These are phyloP conservation scores for Dactylellina parvicollis DNA, from an alignment of 2,329 filamentous ascomycete genomes.

Conservation along the genomic window DNA sequence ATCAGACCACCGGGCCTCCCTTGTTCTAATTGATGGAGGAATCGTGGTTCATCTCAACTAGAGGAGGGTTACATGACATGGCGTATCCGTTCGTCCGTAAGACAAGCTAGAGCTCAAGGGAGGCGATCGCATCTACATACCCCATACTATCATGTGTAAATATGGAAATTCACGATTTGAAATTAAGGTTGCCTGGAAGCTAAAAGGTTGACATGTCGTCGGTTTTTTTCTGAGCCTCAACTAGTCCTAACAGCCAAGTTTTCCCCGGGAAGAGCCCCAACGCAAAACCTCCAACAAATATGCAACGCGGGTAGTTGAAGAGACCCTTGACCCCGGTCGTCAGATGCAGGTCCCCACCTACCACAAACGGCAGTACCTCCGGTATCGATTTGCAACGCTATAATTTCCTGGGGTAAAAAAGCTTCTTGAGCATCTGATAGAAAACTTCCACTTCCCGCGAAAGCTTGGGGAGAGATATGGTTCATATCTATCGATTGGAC, in stretches of 20 bases:
- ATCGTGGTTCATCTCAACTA: conserved; percentile 12
- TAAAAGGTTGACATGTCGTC: no score
- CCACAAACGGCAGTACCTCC: conserved; percentile 49
- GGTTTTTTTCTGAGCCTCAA: no score
- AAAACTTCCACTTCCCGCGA: conserved; percentile 9
- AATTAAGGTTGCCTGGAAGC: not conserved
- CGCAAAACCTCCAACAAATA: no score
- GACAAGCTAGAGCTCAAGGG: conserved; percentile 3
- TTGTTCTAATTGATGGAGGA: not conserved
- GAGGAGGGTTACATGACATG: not conserved
- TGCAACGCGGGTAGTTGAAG: conserved; percentile 41
- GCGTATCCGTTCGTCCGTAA: conserved; percentile 48
- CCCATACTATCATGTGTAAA: conserved; percentile 28
- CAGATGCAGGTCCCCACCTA: conserved; percentile 45
- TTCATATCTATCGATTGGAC: conserved; percentile 4
- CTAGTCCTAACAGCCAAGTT: no score
- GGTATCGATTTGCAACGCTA: conserved; percentile 35
- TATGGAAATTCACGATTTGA: not conserved
- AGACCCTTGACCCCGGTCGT: conserved; percentile 16
- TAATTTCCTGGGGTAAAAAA: conserved; percentile 38
- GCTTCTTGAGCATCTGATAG: conserved; percentile 33
- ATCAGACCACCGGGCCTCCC: not conserved
- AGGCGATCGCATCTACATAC: not conserved
- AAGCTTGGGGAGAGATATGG: not conserved
- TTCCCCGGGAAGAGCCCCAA: no score